Base-by-base conservation (phyloP, 306 rosid species). In the Psophocarpus tetragonolobus region DNA sequence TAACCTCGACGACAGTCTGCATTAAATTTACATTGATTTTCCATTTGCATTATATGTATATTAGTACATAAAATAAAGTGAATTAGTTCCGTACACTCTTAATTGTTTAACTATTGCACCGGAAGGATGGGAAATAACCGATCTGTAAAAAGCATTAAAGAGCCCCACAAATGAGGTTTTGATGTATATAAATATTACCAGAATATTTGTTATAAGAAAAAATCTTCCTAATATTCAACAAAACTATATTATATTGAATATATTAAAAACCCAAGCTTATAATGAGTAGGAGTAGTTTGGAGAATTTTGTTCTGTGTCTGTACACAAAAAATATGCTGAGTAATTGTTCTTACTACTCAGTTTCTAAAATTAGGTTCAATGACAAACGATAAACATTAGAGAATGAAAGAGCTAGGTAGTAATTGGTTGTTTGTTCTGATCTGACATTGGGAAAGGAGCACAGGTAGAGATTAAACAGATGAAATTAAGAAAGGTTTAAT, bases 381-480 rank as follows among this genome's bases (percentile, higher is more conserved):
- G 48, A 72, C 23, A 27, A 67, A 42, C 13, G 62, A 54, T 56
- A 44, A 68, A 24, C 41, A 60, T 58, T 30, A 33, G 58, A 29
- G 33, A 63, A 75, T 48, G 27, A 45, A 14, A n/a, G n/a, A n/a
- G n/a, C n/a, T 18, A 63, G 32, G 39, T 51, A 36, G 54, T 8
- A 33, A 33, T 33, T 75, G 3, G 9, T 67, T 73, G 6, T 38
- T 24, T 71, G 41, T 50, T 56, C 42, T 74, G 85, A 83, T 83
- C 85, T 69, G 76, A 56, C 78, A 62, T 83, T 68, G 83, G 77
- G 62, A 80, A 86, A 62, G n/a, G 89, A 77, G 79, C 87, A 30
- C n/a, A n/a, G n/a, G n/a, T 6, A 5, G 4, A 65, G 36, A 68
- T 23, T 35, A 62, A 51, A 71, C n/a, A 69, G 0, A 45, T 35